These are phyloP conservation scores for Gypsophila paniculata DNA, from an alignment of 179 eudicot species.

Conservation along the genomic window DNA sequence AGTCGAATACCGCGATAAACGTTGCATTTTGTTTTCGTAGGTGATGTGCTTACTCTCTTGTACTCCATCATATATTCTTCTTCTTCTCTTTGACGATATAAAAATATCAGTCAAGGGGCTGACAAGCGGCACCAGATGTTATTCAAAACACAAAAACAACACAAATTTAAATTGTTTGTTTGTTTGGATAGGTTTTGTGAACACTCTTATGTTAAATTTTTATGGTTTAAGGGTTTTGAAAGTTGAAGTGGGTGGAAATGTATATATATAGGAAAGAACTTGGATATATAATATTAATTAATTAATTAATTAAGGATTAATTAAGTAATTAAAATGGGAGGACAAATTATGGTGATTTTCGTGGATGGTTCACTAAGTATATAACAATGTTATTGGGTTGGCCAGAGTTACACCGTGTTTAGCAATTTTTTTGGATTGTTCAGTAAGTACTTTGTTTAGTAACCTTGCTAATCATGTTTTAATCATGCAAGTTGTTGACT, in stretches of 20 bases:
- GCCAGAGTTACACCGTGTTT: no score
- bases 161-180: not conserved
- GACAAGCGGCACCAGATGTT: no score
- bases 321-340: no score
- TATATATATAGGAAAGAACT: conserved; percentile 2
- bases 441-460: conserved; percentile 20
- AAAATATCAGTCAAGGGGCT: not conserved
- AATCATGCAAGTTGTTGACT: not conserved
- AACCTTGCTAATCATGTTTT: not conserved
- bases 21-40: conserved; percentile 24
- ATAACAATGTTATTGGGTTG: no score
- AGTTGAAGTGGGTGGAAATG: conserved; percentile 1
- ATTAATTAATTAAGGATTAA: no score
- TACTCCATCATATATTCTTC: conserved; percentile 17
- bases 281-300: not conserved
- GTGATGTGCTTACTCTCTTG: conserved; percentile 15
- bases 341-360: no score
- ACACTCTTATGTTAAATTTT: no score
- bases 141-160: no score
- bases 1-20: conserved; percentile 28
- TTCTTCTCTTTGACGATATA: conserved; percentile 5
- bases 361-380: no score
- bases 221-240: not conserved
- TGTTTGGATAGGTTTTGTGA: not conserved
- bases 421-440: conserved; percentile 22